Percentiles rank a stretch among this genome's conserved stretches.
These are phyloP conservation scores for Parafenestella ontariensis DNA, from an alignment of 2,329 filamentous ascomycete genomes.

Conservation along the genomic window DNA sequence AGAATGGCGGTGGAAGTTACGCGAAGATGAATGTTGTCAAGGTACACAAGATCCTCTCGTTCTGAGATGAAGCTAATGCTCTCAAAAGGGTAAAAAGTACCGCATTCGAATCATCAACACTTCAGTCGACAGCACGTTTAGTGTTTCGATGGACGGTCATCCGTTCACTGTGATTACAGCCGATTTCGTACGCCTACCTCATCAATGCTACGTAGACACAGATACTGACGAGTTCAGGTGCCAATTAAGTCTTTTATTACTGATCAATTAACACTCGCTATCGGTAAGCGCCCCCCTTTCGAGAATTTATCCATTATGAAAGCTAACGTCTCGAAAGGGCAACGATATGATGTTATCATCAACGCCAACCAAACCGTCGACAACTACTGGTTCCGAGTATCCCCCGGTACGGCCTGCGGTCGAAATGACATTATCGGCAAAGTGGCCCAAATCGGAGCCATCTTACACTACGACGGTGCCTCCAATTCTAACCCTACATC, in stretches of 20 bases:
- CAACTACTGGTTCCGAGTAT: slow-evolving; percentile 57
- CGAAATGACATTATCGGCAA: slow-evolving; percentile 37
- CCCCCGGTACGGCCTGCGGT: slow-evolving; percentile 42
- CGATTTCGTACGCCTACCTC: slow-evolving; percentile 42
- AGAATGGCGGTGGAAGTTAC: slow-evolving; percentile 49
- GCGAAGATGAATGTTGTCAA: slow-evolving; percentile 47
- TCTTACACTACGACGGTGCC: slow-evolving; percentile 49
- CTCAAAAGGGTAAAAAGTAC: slow-evolving; percentile 57
- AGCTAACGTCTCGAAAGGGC: slow-evolving; percentile 35
- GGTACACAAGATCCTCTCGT: slow-evolving; percentile 7
- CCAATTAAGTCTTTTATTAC: slow-evolving; percentile 51
- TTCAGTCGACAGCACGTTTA: slow-evolving; percentile 41
- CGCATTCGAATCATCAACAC: slow-evolving; percentile 67
- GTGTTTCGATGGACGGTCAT: slow-evolving; percentile 50
- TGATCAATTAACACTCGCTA: slow-evolving; percentile 43
- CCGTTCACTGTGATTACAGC: slow-evolving; percentile 52
- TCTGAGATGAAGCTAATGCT: slow-evolving; percentile 6
- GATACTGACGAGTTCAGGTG: slow-evolving; percentile 23
- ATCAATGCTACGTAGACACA: not conserved
- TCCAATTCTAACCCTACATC: slow-evolving; percentile 46
- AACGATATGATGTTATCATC: slow-evolving; percentile 58
- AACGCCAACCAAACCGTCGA: slow-evolving; percentile 52
- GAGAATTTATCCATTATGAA: slow-evolving; percentile 6
- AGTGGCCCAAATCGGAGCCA: slow-evolving; percentile 45
- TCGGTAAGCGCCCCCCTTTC: slow-evolving; percentile 21